Base-by-base conservation (phyloP, 2,329 filamentous ascomycete genomes). In the Hirsutella thompsonii region DNA sequence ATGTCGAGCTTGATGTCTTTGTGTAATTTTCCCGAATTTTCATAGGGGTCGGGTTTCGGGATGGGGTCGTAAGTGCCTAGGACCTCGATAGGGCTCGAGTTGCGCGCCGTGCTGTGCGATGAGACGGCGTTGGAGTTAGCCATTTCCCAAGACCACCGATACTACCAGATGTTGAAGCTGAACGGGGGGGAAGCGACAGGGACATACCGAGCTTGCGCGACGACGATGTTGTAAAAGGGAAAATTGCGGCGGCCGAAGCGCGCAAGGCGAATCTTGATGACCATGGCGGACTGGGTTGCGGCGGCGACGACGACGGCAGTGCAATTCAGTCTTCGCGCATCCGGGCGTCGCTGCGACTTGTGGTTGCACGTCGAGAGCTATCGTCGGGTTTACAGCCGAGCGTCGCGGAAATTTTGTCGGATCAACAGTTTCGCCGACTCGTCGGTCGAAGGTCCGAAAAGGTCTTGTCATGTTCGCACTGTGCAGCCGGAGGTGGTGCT, bases 211-310 rank as follows among this genome's bases (percentile, higher is more conserved):
- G 89, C 89, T 56, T 96, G 90, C 14, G 88, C 77, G 49, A 98
- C 85, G 50, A 96, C 87, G 48, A 98, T 95, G 68, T 98, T 98
- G 74, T 94, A 98, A 54, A 95, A 83, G 2, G 92, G 90, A n/a
- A 76, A 61, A 59, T 94, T 89, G 49, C 76, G 79, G 61, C 83
- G 86, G 58, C 89, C 88, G 61, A 96, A 94, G 61, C 92, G 89
- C 53, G 92, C 85, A 52, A 98, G 79, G 44, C 92, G 83, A 62
- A 98, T 92, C 61, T 84, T 84, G 55, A 98, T 74, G 47, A 96
- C 90, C 92, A 98, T 94, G 52, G 35, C 41, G 32, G 23, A 11
- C n/a, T 34, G 11, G 32, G 30, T 14, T 5, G 11, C 3, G 32
- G 18, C 8, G 6, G 23, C 23, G 23, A 26, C 11, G 23, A 26